Evolutionary conservation across 176 grass and related monocot species (phyloP).

Genomic region (Carex pumila): DNA sequence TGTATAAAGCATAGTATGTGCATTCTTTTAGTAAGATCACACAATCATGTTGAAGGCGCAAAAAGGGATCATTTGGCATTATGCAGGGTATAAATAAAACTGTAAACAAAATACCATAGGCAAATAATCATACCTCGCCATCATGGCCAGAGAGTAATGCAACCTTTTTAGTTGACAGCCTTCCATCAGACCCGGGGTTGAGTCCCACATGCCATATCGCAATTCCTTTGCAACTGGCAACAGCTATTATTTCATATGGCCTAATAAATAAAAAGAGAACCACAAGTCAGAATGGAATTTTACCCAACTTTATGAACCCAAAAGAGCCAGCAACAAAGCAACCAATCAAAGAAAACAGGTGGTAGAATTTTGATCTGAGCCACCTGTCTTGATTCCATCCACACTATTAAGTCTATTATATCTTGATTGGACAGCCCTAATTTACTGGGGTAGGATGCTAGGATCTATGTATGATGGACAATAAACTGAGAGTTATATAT

Average conservation of each 20-base stretch:
- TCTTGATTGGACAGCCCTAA: neutral
- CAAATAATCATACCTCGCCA: slow-evolving; percentile 51
- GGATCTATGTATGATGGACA: neutral
- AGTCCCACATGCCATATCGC: slow-evolving; percentile 69
- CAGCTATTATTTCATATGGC: slow-evolving; percentile 77
- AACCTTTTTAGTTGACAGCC: slow-evolving; percentile 55
- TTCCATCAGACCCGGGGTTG: slow-evolving; percentile 43
- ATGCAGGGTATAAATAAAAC: neutral
- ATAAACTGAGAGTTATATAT: neutral
- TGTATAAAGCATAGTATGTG: neutral
- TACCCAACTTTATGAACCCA: neutral
- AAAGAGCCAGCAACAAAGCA: neutral
- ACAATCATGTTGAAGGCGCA: neutral
- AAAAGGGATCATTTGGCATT: neutral
- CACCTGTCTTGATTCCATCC: neutral
- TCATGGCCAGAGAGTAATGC: slow-evolving; percentile 58
- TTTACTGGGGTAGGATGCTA: neutral
- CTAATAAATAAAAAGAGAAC: slow-evolving; percentile 30
- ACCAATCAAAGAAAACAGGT: neutral
- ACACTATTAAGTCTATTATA: neutral
- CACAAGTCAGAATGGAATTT: neutral
- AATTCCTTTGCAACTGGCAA: slow-evolving; percentile 88
- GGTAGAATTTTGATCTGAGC: neutral
- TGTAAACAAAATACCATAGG: neutral
- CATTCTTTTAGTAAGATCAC: neutral